These are phyloP conservation scores for Bothriochloa decipiens DNA, from an alignment of 176 grass and related monocot genomes.

Conservation along the genomic window DNA sequence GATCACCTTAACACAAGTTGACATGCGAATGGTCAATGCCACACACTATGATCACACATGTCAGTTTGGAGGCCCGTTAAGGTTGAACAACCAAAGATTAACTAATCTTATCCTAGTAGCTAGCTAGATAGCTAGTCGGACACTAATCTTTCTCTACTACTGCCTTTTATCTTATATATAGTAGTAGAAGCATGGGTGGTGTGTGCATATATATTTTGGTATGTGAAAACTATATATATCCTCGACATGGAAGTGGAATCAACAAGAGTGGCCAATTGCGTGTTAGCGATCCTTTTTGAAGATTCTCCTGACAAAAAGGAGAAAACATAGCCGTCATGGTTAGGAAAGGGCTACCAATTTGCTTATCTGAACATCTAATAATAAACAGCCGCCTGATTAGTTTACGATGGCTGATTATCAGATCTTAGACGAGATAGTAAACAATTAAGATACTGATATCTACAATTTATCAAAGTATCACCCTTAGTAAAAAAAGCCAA, in stretches of 20 bases:
- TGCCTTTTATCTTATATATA: background rate
- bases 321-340: too few species aligned
- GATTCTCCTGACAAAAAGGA: too few species aligned
- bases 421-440: too few species aligned
- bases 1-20: background rate
- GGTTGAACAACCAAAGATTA: slow-evolving; percentile 9
- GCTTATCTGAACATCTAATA: too few species aligned
- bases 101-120: slow-evolving; percentile 24
- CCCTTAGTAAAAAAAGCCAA: too few species aligned
- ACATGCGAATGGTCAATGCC: slow-evolving; percentile 37
- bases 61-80: slow-evolving; percentile 29
- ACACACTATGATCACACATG: slow-evolving; percentile 38
- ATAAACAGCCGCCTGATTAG: too few species aligned
- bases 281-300: too few species aligned
- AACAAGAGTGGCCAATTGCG: too few species aligned
- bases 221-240: background rate
- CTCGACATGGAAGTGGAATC: background rate
- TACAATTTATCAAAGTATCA: too few species aligned
- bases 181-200: background rate
- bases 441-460: too few species aligned
- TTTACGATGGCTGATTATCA: too few species aligned
- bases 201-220: background rate
- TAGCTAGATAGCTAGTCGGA: slow-evolving; percentile 19
- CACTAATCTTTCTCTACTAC: slow-evolving; percentile 28
- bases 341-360: too few species aligned